Conservation (phyloP, 1,284 basidiomycete species). For the Ganoderma resinaceum region DNA sequence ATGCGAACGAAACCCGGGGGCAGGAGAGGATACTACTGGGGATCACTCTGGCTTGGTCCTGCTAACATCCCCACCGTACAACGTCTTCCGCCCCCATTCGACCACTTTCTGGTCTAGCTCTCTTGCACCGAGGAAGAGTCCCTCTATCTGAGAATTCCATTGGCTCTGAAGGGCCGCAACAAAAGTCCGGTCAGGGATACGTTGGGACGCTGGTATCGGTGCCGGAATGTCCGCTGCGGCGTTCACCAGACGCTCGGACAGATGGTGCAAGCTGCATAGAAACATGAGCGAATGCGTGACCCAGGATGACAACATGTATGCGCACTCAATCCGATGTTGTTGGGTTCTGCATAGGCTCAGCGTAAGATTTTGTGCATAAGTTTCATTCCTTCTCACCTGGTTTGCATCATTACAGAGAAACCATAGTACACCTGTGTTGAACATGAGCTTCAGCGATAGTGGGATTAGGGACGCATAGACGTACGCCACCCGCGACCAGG, state of each 20-base stretch:
- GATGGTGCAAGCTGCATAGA: constrained; percentile 33
- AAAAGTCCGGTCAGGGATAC: constrained; percentile 39
- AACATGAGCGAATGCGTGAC: background rate
- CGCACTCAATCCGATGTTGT: constrained; percentile 38
- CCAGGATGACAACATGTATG: background rate
- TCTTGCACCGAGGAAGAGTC: constrained; percentile 32
- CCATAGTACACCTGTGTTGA: constrained; percentile 41
- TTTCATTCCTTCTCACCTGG: constrained; percentile 29
- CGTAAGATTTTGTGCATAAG: background rate
- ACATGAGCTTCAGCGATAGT: constrained; percentile 19
- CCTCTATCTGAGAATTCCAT: constrained; percentile 41
- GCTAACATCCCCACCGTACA: constrained; percentile 37
- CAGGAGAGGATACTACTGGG: background rate
- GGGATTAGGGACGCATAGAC: constrained; percentile 13
- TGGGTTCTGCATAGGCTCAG: constrained; percentile 33
- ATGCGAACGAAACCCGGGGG: background rate
- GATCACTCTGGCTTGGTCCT: constrained; percentile 21
- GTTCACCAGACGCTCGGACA: constrained; percentile 38
- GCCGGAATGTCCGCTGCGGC: constrained; percentile 31
- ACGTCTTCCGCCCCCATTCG: constrained; percentile 36
- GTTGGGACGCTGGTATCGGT: constrained; percentile 35
- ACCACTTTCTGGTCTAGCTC: constrained; percentile 33
- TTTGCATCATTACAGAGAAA: constrained; percentile 40
- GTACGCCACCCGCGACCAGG: constrained; percentile 35
- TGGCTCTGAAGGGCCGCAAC: constrained; percentile 34